These are phyloP conservation scores for Dactylis glomerata DNA, from an alignment of 176 grass and related monocot species.

Conservation along the genomic window DNA sequence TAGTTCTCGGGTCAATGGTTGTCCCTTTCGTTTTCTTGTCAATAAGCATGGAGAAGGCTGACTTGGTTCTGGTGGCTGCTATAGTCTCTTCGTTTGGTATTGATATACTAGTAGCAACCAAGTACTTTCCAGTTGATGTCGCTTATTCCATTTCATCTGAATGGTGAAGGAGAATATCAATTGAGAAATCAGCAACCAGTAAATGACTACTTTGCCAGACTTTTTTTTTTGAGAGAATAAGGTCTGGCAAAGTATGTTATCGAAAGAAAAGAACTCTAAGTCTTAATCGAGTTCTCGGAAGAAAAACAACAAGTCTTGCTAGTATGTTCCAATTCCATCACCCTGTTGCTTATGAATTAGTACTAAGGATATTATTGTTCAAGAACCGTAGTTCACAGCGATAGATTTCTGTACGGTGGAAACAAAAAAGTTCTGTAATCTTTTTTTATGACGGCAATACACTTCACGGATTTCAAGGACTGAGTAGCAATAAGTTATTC, in stretches of 20 bases:
- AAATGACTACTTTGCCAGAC: not conserved
- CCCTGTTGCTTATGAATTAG: not conserved
- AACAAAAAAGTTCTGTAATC: not conserved
- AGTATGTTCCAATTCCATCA: not conserved
- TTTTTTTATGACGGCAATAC: not conserved
- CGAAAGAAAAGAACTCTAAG: too few relatives aligned
- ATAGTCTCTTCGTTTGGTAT: slow-evolving; percentile 12
- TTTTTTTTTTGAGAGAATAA: too few relatives aligned
- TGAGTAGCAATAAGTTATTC: slow-evolving; percentile 1
- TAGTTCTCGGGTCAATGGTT: too few relatives aligned
- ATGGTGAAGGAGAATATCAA: not conserved
- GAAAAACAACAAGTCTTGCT: not conserved
- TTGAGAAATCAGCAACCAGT: not conserved
- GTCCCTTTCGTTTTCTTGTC: not conserved
- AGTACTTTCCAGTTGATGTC: not conserved
- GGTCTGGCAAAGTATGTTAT: too few relatives aligned
- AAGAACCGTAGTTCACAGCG: not conserved
- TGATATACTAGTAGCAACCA: not conserved
- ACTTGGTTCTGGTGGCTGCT: not conserved
- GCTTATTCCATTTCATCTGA: not conserved
- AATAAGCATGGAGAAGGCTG: not conserved
- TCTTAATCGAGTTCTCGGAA: not conserved
- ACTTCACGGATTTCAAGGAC: not conserved
- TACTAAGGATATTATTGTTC: not conserved
- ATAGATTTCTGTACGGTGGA: not conserved